Evolutionary conservation across 2,329 filamentous ascomycete genomes (phyloP).

Genomic region (Alternaria ethzedia): DNA sequence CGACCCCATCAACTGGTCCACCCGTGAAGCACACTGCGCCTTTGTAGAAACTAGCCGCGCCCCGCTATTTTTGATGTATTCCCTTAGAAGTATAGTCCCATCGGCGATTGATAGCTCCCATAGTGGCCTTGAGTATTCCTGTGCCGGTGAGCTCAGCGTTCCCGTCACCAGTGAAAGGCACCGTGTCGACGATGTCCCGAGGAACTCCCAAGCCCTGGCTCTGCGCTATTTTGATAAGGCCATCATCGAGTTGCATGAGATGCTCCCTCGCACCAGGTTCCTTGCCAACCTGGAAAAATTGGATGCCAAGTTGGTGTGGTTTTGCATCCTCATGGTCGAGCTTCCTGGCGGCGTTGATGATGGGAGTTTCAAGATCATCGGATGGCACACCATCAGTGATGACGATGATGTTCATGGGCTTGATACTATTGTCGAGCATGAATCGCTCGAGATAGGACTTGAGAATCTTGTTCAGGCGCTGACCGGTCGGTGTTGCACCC

Average conservation of each 20-base stretch:
- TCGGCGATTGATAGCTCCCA: constrained; percentile 75
- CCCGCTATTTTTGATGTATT: constrained; percentile 27
- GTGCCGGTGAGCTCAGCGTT: constrained; percentile 67
- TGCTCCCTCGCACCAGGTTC: constrained; percentile 69
- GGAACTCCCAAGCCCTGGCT: constrained; percentile 59
- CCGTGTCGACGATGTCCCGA: constrained; percentile 91
- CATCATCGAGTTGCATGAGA: constrained; percentile 77
- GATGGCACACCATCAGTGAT: constrained; percentile 86
- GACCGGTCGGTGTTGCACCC: constrained; percentile 77
- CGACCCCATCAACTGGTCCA: background rate
- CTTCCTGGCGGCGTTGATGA: constrained; percentile 71
- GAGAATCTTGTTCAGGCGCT: constrained; percentile 73
- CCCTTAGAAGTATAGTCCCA: constrained; percentile 60
- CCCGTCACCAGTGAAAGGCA: constrained; percentile 69
- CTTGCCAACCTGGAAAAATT: constrained; percentile 93
- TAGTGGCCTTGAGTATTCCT: constrained; percentile 76
- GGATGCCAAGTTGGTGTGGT: constrained; percentile 84
- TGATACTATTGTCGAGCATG: constrained; percentile 61
- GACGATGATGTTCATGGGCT: constrained; percentile 88
- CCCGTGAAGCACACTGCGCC: background rate
- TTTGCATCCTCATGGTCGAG: constrained; percentile 74
- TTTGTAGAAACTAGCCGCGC: background rate
- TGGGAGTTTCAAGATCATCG: constrained; percentile 74
- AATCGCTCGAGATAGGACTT: constrained; percentile 71
- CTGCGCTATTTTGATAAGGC: constrained; percentile 59